Evolutionary conservation across 805 yeast genomes (phyloP).

Genomic region (Candida golubevii): DNA sequence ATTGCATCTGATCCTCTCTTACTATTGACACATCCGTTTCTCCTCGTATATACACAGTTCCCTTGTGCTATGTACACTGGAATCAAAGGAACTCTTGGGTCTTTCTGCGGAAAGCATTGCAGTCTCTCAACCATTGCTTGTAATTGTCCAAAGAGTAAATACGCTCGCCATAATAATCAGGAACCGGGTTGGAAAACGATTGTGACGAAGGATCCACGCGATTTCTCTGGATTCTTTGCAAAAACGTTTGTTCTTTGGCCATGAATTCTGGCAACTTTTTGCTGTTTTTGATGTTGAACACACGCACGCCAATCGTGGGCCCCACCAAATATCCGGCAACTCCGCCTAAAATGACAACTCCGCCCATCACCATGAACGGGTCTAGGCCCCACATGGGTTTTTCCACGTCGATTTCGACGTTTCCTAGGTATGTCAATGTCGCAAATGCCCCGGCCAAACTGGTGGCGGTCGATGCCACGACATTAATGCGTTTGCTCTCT

Average conservation of each 20-base stretch:
- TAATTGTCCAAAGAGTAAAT: conserved; percentile 82
- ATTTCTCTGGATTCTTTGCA: conserved; percentile 67
- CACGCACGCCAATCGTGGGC: conserved; percentile 69
- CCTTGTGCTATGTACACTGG: conserved; percentile 4
- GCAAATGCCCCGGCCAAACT: conserved; percentile 59
- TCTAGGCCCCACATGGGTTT: conserved; percentile 84
- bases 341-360: conserved; percentile 68
- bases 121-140: conserved; percentile 94
- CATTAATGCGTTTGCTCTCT: conserved; percentile 66
- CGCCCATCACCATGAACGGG: conserved; percentile 76
- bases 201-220: conserved; percentile 92
- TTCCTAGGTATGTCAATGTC: conserved; percentile 75
- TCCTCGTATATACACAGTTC: no score
- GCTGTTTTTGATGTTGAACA: conserved; percentile 57
- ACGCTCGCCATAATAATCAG: conserved; percentile 98
- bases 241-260: conserved; percentile 66
- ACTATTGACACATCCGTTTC: no score
- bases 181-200: conserved; percentile 89
- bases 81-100: conserved; percentile 64
- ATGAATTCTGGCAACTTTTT: conserved; percentile 44
- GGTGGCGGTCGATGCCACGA: conserved; percentile 62
- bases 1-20: no score
- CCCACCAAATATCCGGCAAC: conserved; percentile 78
- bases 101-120: conserved; percentile 84
- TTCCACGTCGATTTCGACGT: conserved; percentile 82